Evolutionary conservation across 2,329 filamentous ascomycete genomes (phyloP), one percentile per base, ranked within the genome.

Genomic region (Clarireedia paspali): DNA sequence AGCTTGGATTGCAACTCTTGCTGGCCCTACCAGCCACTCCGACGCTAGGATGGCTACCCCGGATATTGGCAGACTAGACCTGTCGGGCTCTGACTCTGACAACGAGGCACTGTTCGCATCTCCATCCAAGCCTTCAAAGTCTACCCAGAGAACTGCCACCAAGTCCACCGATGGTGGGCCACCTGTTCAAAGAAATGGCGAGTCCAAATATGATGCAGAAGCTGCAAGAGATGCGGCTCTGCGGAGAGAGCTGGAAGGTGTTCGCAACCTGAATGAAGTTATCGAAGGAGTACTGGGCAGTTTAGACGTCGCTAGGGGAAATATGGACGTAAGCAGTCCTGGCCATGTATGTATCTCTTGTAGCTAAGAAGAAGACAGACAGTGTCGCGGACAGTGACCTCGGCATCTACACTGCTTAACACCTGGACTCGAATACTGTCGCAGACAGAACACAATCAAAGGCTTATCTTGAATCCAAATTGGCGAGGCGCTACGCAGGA

Each of bases 401-500:
- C 91, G 55, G 91, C 94, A 3, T 95, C 91, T 14, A 88, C 88
- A 1, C 81, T 99, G 14, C 83, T 99, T 34, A 91, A 95, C 66
- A 95, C 91, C 15, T 99, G 92, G 92, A 95, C 91, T 7, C 85
- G 91, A 52, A 96, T 99, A 62, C 81, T 99, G 12, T 94, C 90
- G 6, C 94, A 99, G 72, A 96, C 94, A 4, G 94, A 99, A 72
- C 94, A 99, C 73, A 97, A 95, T 69, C 91, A 97, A 71, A 85
- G 94, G 24, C 77, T 99, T 50, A 86, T 99, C 46, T 78, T 97
- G 47, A 88, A 96, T 67, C 88, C 90, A 2, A 78, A 83, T 57
- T 99, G 92, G 91, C 87, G 92, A 68, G 94, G 94, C 56, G 88
- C 91, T 27, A 88, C 83, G 4, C 84, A 91, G 67, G 94, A 99